Evolutionary conservation across 441 rosid species (phyloP).

Genomic region (Breynia disticha): DNA sequence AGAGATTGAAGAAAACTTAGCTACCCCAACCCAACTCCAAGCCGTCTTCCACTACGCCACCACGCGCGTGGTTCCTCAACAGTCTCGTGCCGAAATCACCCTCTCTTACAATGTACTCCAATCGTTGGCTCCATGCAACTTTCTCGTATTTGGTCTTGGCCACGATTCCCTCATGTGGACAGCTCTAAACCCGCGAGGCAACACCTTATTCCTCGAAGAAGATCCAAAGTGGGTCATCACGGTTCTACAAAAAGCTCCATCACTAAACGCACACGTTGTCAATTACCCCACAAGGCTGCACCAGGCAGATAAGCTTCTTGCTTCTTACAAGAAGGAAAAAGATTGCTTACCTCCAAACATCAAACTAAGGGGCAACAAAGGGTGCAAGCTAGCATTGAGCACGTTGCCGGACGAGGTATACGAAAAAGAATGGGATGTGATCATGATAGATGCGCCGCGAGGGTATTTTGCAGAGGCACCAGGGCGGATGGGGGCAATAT

Average conservation of each 20-base stretch:
- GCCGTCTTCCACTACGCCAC: constrained; percentile 92
- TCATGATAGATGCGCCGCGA: constrained; percentile 65
- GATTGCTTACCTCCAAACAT: constrained; percentile 40
- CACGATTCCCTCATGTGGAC: constrained; percentile 89
- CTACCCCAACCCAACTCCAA: constrained; percentile 17
- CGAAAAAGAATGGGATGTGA: constrained; percentile 54
- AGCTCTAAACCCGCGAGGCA: constrained; percentile 65
- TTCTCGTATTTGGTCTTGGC: constrained; percentile 85
- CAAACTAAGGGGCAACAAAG: constrained; percentile 31
- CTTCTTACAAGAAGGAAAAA: constrained; percentile 37
- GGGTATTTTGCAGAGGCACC: constrained; percentile 59
- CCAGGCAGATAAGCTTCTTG: constrained; percentile 44
- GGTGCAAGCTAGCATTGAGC: constrained; percentile 51
- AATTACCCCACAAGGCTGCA: constrained; percentile 58
- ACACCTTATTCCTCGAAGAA: constrained; percentile 74
- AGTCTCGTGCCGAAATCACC: constrained; percentile 44
- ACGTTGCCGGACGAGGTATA: constrained; percentile 46
- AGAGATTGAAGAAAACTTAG: not conserved
- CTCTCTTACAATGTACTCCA: constrained; percentile 60
- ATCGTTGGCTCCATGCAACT: constrained; percentile 51
- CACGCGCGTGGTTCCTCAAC: constrained; percentile 55
- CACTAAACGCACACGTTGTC: constrained; percentile 47
- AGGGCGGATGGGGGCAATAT: constrained; percentile 65
- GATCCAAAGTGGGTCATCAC: constrained; percentile 66
- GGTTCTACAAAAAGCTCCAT: constrained; percentile 40